Base-by-base conservation (phyloP, 2,329 filamentous ascomycete species). In the Orbilia javanica region DNA sequence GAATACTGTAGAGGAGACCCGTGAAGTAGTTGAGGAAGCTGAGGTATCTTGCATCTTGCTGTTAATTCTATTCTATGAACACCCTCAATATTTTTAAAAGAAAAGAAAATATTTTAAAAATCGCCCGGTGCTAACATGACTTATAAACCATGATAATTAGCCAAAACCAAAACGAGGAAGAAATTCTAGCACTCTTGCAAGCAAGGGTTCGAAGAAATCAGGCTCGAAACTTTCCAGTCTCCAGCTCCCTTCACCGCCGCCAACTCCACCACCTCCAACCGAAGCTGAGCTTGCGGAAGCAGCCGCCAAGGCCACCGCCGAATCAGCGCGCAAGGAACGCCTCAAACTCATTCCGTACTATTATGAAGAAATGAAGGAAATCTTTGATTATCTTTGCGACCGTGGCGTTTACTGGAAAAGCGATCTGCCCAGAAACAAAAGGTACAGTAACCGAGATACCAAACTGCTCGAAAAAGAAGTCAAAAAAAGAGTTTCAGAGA, bases 331-430 rank as follows among this genome's bases (percentile, higher is more conserved):
- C 42, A 46, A 69, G 11, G 53, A 53, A 25, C 64, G 71, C 7
- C 25, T 75, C 6, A 68, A 57, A 20, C 8, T 10, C 1, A 36
- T 75, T 7, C 64, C 71, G 1, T 75, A 69, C 46, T 76, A 76
- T 42, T 67, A 52, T 13, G 72, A 76, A 42, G 72, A 76, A 52
- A 76, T 76, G 65, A 76, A 69, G 31, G 72, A 76, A 22, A 76
- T 76, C 11, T 76, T 76, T 20, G 72, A 76, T 13, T 76, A 29
- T 20, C 57, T 76, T 1, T 76, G 72, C 18, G 65, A 76, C 31
- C 65, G 72, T 13, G 34, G 44, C 8, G 65, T 76, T 8, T 76
- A 76, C 39, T 76, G 72, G 72, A 52, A 44, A 10, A 69, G 65
- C 46, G 72, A 76, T 27, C 72, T 76, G 3, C 72, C 72, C 10